Base-by-base conservation (phyloP, 805 yeast species). In the Candida maris region DNA sequence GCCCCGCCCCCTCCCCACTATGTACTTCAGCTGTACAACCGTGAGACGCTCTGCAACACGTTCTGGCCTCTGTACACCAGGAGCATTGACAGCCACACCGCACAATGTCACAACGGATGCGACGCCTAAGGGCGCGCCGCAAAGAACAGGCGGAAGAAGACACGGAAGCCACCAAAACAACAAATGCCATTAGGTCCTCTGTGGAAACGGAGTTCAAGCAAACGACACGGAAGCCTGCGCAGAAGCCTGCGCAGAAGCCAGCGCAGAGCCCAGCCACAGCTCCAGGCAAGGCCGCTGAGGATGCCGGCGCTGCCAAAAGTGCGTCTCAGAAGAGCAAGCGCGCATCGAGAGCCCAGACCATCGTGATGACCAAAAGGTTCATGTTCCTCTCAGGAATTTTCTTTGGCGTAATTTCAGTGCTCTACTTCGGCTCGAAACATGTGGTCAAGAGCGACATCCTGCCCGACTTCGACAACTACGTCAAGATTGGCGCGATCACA, bases 361-460 rank as follows among this genome's bases (percentile, higher is more conserved):
- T 48, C 5, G 13, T 48, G 21, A 42, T 29, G 41, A 46, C 85
- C 2, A 71, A 80, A 48, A 60, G 85, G 35, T 67, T 77, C 15
- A 67, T 78, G 6, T 83, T 85, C 48, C 46, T 81, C 0, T 54
- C 85, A 26, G 96, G 96, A 30, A 77, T 94, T 0, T 30, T 85
- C 1, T 42, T 85, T 10, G 96, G 96, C 12, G 62, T 86, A 1
- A 31, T 71, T 0, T 48, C 75, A 3, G 88, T 96, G 0, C 66
- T 76, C 21, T 75, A 82, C 48, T 70, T 81, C 42, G 83, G 83
- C 4, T 62, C 71, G 13, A 46, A 54, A 27, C 63, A 60, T 20
- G 65, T 69, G 13, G 60, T 67, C 2, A 56, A 61, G 10, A 48
- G 64, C 18, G 68, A 70, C 30, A 63, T 70, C 1, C 55, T 72